Evolutionary conservation across 345 rosid genomes (phyloP).

Genomic region (Linum tenue): DNA sequence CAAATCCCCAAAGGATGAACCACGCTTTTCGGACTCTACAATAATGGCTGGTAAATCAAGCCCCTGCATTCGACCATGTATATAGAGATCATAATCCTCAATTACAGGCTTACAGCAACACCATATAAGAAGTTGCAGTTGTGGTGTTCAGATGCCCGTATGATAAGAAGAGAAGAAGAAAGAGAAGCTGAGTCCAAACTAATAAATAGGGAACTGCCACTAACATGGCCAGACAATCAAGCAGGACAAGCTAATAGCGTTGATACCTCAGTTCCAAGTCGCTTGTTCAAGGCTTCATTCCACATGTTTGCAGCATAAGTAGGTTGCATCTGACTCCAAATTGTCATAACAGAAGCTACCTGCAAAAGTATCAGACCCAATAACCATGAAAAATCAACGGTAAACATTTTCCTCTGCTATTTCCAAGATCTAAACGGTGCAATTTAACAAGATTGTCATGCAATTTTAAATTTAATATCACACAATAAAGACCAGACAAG

Average conservation of each 20-base stretch:
- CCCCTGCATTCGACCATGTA: conserved; percentile 34
- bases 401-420: neutral
- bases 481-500: too few species aligned
- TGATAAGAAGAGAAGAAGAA: neutral
- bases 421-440: neutral
- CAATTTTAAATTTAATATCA: too few species aligned
- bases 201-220: too few species aligned
- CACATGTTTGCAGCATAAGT: conserved; percentile 86
- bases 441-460: neutral
- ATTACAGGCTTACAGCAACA: too few species aligned
- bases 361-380: conserved; percentile 11
- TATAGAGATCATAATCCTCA: neutral
- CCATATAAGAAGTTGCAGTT: neutral
- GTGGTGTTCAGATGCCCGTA: neutral
- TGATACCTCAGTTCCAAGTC: conserved; percentile 81
- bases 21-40: conserved; percentile 78
- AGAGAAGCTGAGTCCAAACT: neutral
- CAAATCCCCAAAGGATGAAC: conserved; percentile 73
- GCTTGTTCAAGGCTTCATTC: conserved; percentile 91
- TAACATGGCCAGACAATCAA: neutral
- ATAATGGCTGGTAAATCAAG: conserved; percentile 73
- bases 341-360: conserved; percentile 97
- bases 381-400: neutral
- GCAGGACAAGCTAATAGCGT: neutral
- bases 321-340: conserved; percentile 89